Evolutionary conservation across 768 basidiomycete genomes (phyloP).

Genomic region (Lactifluus piperatus): DNA sequence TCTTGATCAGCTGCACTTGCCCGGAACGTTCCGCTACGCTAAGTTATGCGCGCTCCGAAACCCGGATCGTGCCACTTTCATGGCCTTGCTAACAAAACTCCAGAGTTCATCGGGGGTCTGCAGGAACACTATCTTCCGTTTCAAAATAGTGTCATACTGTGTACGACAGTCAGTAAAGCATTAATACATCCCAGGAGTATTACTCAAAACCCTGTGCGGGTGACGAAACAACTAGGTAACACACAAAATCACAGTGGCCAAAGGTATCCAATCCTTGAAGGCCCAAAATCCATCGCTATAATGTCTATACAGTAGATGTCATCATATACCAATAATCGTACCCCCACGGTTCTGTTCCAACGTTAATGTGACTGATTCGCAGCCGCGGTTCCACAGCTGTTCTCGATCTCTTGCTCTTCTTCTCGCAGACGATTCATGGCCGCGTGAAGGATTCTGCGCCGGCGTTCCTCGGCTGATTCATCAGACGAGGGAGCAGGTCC

Average conservation of each 20-base stretch:
- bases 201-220: no score
- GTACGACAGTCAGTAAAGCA: not conserved
- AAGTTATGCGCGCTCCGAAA: not conserved
- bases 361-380: not conserved
- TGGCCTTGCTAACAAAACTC: not conserved
- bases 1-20: not conserved
- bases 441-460: constrained; percentile 49
- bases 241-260: not conserved
- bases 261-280: not conserved
- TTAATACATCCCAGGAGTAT: no score
- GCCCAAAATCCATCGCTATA: not conserved
- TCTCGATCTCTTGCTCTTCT: constrained; percentile 66
- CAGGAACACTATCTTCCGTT: not conserved
- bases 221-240: not conserved
- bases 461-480: constrained; percentile 51
- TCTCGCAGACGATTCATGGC: constrained; percentile 49
- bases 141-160: not conserved
- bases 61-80: not conserved
- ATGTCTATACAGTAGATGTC: not conserved
- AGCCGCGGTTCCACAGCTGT: constrained; percentile 54
- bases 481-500: constrained; percentile 1
- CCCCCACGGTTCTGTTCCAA: not conserved
- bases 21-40: not conserved
- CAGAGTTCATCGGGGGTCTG: not conserved
- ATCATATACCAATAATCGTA: not conserved